Evolutionary conservation across 495 filamentous ascomycete genomes (phyloP), one percentile per base, ranked within the genome.

Genomic region (Aspergillus saccharolyticus): DNA sequence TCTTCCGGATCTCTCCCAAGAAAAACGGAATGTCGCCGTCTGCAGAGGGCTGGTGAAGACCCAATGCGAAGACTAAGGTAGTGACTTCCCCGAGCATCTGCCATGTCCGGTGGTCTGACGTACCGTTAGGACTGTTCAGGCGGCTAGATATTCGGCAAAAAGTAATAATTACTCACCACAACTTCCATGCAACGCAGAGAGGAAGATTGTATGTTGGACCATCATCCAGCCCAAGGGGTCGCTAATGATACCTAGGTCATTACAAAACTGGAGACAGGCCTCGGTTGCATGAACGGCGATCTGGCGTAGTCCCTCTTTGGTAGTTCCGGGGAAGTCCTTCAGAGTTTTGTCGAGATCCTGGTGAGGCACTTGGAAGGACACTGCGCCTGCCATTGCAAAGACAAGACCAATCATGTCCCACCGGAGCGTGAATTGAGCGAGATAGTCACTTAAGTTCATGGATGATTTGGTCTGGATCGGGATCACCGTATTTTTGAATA

Each of bases 11-110:
- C 54, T 80, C 75, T 17, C 56, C 55, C 15, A 81, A 66, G 56
- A 79, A 79, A 52, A 81, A 78, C 1, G 79, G 77, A 3, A 67
- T 65, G 4, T 44, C 19, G 12, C 56, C 15, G 17, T 61, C 62
- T 16, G 66, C 70, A 42, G 75, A 70, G 1, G 42, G 42, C 60
- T 78, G 76, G 58, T 85, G 82, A 10, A 84, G 72, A 20, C 82
- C 80, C 2, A 83, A 64, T 15, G 80, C 77, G 17, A 78, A 76
- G n/a, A 79, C 52, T 5, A 62, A 42, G 0, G 65, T 62, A 0
- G 64, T 52, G n/a, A 72, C 17, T 0, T 72, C 68, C 4, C 70
- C 68, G 5, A 67, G 49, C 18, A 57, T 66, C 48, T 62, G 55
- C 66, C 67, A 72, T 0, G 67, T 59, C 42, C 67, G 57, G 17